Conservation (phyloP, 306 rosid genomes). For the Quercus agrifolia region DNA sequence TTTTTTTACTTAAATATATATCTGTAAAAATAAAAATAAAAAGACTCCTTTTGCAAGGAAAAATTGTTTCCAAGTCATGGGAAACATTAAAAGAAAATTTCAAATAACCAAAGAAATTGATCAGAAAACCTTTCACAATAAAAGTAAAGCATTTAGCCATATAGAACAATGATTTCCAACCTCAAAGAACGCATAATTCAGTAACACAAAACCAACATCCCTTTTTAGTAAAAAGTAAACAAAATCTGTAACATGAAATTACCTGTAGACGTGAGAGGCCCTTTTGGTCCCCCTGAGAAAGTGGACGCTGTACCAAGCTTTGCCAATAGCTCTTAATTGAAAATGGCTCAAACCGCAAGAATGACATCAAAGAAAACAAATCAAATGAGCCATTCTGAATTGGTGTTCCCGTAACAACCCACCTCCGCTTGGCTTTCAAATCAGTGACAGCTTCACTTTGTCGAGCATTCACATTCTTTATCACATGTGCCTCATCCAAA, state of each 20-base stretch:
- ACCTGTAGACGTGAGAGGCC: slow-evolving; percentile 80
- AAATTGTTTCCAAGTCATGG: neutral
- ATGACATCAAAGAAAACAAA: slow-evolving; percentile 75
- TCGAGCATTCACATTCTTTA: slow-evolving; percentile 54
- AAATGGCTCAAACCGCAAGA: slow-evolving; percentile 73
- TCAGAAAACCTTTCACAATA: neutral
- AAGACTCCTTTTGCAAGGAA: neutral
- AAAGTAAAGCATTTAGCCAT: neutral
- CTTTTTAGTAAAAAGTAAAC: neutral
- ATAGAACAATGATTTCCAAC: neutral
- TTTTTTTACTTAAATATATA: too few species aligned
- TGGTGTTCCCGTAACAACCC: slow-evolving; percentile 88
- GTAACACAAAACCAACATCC: neutral
- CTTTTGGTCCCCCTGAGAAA: slow-evolving; percentile 33
- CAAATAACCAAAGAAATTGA: neutral
- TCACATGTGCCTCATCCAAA: slow-evolving; percentile 78
- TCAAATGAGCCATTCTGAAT: slow-evolving; percentile 70
- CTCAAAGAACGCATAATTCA: neutral
- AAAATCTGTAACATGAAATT: slow-evolving; percentile 5
- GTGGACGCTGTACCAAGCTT: slow-evolving; percentile 68
- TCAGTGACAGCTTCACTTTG: slow-evolving; percentile 50
- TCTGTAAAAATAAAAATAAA: too few species aligned
- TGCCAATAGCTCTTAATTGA: slow-evolving; percentile 63
- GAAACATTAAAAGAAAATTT: neutral
- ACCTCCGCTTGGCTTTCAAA: slow-evolving; percentile 53